Base-by-base conservation (phyloP, 495 filamentous ascomycete genomes). In the Usnea hakonensis region DNA sequence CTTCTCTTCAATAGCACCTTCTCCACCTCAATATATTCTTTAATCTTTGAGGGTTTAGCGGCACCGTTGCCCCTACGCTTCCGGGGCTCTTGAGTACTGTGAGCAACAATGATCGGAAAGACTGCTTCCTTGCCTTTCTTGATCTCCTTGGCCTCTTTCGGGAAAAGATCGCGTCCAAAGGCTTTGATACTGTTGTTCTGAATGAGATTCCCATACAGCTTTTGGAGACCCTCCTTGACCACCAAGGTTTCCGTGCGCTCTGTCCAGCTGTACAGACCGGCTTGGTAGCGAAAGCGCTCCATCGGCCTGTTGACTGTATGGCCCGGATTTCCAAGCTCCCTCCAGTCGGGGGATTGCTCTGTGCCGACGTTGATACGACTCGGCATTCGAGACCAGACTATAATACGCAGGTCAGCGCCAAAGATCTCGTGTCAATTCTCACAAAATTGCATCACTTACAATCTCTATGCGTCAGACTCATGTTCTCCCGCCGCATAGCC, bases 371-470 rank as follows among this genome's bases (percentile, higher is more conserved):
- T 21, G 32, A 56, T 56, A 5, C 4, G 8, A 21, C 54, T 50
- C 46, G 46, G 46, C 54, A 56, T 56, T 3, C 54, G 54, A 40
- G 54, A 30, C 19, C 32, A 28, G 14, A 56, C 54, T 56, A 37
- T 28, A 10, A 37, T 13, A n/a, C n/a, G n/a, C n/a, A 21, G 32
- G 14, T 56, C 6, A 56, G 54, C 14, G 21, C 5, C 11, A 5
- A 3, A n/a, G 19, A 11, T 5, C 35, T 17, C 3, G 19, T 32
- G 13, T 5, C 9, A 37, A 19, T 23, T n/a, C n/a, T n/a, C n/a
- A n/a, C n/a, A n/a, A n/a, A 23, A 11, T 4, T 13, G 16, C 10
- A 35, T 10, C 10, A 56, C 54, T 56, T 37, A 56, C 54, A 36
- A 19, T 56, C 54, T 40, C 37, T 40, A 23, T 56, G 33, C 19